These are phyloP conservation scores for Diutina catenulata DNA, from an alignment of 1,139 yeast species.

Conservation along the genomic window DNA sequence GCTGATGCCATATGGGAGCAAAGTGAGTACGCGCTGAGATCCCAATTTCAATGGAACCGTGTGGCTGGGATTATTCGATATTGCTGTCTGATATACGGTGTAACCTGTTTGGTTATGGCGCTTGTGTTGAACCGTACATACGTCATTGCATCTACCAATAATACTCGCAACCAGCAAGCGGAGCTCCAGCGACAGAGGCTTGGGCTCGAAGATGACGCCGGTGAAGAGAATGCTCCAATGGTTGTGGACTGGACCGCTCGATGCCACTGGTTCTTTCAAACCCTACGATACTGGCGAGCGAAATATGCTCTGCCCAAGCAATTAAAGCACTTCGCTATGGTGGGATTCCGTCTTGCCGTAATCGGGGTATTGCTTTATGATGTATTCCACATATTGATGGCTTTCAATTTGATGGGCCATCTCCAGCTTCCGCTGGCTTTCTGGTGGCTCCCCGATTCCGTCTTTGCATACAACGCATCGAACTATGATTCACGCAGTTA, in stretches of 20 bases:
- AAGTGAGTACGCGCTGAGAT: too few species aligned
- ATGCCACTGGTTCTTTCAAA: too few species aligned
- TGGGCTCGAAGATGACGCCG: neutral
- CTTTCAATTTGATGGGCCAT: neutral
- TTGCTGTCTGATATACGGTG: conserved; percentile 9
- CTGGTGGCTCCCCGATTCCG: conserved; percentile 6
- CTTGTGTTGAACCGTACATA: conserved; percentile 10
- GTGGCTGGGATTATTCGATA: conserved; percentile 9
- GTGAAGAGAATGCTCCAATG: neutral
- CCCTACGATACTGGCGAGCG: too few species aligned
- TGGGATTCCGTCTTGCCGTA: neutral
- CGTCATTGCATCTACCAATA: conserved; percentile 9
- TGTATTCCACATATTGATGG: neutral
- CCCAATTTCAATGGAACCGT: conserved; percentile 8
- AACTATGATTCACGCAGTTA: conserved; percentile 16
- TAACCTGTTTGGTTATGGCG: conserved; percentile 10
- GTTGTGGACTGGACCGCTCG: neutral
- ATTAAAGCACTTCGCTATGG: too few species aligned
- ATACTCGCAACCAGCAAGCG: conserved; percentile 2
- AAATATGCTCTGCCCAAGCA: too few species aligned
- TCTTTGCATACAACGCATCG: conserved; percentile 24
- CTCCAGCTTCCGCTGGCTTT: neutral
- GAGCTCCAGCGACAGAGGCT: neutral
- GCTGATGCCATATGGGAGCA: too few species aligned
- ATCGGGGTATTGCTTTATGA: neutral